These are phyloP conservation scores for Excoecaria agallocha DNA, from an alignment of 345 rosid genomes.

Conservation along the genomic window DNA sequence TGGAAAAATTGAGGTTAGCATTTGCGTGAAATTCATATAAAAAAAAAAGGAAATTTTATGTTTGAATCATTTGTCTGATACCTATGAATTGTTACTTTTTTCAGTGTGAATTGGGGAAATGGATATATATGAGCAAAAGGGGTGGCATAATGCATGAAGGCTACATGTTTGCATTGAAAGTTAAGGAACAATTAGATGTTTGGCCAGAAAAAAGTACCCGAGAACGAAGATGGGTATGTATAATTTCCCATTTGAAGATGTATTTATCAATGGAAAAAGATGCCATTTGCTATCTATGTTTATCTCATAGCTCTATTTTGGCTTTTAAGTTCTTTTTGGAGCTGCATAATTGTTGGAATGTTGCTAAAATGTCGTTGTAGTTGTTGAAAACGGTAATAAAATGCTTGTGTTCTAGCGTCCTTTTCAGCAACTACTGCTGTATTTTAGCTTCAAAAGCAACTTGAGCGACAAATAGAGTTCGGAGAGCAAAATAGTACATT, in stretches of 20 bases:
- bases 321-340: no score
- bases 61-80: neutral
- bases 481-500: no score
- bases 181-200: constrained; percentile 33
- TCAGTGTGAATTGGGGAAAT: constrained; percentile 45
- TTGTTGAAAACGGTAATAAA: no score
- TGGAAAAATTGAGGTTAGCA: constrained; percentile 36
- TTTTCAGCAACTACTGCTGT: no score
- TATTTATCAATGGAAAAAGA: neutral
- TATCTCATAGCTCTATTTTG: no score
- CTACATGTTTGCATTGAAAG: constrained; percentile 57
- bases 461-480: no score
- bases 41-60: neutral
- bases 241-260: neutral
- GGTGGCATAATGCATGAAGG: constrained; percentile 42
- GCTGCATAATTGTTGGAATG: no score
- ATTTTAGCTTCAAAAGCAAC: no score
- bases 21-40: neutral
- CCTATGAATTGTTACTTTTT: neutral
- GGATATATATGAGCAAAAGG: constrained; percentile 57
- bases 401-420: no score
- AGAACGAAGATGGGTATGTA: constrained; percentile 50
- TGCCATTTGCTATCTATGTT: no score
- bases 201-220: constrained; percentile 56
- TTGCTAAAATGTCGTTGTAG: no score